phyloP scores from a whole-genome alignment of 73 alveolate genomes.

The Tetrahymena elliotti region DNA sequence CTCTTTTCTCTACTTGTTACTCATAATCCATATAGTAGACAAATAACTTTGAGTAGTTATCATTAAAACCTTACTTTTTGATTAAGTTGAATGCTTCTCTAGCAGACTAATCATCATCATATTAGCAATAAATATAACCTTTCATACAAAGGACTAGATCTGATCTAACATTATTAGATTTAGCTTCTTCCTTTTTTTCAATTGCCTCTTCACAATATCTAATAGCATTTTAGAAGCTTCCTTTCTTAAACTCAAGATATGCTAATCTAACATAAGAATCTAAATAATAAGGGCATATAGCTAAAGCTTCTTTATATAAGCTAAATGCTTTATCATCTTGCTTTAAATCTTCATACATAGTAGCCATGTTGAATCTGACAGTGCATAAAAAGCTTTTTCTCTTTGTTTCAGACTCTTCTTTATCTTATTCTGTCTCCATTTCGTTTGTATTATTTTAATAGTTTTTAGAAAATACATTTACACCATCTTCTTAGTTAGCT shows the following conservation, averaged over 20 bases:
- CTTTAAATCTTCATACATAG: background rate
- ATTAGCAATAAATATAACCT: background rate
- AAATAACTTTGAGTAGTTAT: background rate
- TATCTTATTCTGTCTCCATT: background rate
- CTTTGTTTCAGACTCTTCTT: background rate
- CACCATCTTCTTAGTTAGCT: background rate
- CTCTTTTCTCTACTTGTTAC: background rate
- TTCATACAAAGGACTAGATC: background rate
- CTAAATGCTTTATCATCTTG: background rate
- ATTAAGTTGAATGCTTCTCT: background rate
- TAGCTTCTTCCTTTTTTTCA: background rate
- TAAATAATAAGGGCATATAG: background rate
- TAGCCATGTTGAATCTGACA: background rate
- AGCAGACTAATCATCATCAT: background rate
- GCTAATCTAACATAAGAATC: background rate
- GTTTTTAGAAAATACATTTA: background rate
- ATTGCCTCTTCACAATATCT: background rate
- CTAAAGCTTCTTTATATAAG: background rate
- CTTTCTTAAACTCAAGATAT: background rate
- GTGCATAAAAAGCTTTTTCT: background rate
- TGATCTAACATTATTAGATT: background rate
- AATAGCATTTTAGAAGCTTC: background rate
- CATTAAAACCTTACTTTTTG: background rate
- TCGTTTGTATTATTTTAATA: background rate
- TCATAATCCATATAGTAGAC: background rate